Conservation (phyloP, 2,329 filamentous ascomycete genomes). For the Pseudomassariella vexata region DNA sequence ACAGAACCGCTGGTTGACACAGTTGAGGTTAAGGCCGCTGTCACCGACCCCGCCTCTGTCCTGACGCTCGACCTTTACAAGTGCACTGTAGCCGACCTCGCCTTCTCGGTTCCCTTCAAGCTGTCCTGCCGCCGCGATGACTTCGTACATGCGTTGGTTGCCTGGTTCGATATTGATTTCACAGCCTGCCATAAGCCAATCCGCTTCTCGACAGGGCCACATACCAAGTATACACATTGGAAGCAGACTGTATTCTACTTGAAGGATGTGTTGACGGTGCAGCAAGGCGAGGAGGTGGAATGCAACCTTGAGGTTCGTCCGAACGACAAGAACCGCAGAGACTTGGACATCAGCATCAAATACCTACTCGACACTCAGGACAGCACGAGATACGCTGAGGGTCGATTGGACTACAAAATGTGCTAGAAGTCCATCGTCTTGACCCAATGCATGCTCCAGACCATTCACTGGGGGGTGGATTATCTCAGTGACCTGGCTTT, state of each 20-base stretch:
- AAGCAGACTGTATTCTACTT: slow-evolving; percentile 99
- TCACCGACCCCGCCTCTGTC: slow-evolving; percentile 82
- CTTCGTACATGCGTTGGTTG: slow-evolving; percentile 92
- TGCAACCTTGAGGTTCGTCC: slow-evolving; percentile 77
- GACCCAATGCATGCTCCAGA: neutral
- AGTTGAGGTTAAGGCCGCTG: slow-evolving; percentile 93
- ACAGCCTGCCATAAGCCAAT: slow-evolving; percentile 97
- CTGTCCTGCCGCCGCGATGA: slow-evolving; percentile 78
- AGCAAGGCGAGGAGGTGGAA: slow-evolving; percentile 74
- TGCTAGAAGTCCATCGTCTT: slow-evolving; percentile 39
- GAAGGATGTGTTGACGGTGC: slow-evolving; percentile 84
- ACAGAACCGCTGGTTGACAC: slow-evolving; percentile 96
- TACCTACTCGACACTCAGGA: slow-evolving; percentile 80
- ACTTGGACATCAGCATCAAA: slow-evolving; percentile 83
- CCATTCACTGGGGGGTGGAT: no score
- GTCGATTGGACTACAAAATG: slow-evolving; percentile 75
- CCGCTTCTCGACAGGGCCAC: slow-evolving; percentile 91
- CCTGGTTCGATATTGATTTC: slow-evolving; percentile 99
- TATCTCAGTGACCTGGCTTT: no score
- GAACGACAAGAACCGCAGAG: slow-evolving; percentile 89
- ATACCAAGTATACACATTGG: slow-evolving; percentile 99
- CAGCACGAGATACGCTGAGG: slow-evolving; percentile 59
- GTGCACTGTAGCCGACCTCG: slow-evolving; percentile 74
- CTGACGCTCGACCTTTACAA: slow-evolving; percentile 92
- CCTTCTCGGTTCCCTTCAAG: slow-evolving; percentile 74